These are phyloP conservation scores for Huntiella bhutanensis DNA, from an alignment of 2,329 filamentous ascomycete genomes.

Conservation along the genomic window DNA sequence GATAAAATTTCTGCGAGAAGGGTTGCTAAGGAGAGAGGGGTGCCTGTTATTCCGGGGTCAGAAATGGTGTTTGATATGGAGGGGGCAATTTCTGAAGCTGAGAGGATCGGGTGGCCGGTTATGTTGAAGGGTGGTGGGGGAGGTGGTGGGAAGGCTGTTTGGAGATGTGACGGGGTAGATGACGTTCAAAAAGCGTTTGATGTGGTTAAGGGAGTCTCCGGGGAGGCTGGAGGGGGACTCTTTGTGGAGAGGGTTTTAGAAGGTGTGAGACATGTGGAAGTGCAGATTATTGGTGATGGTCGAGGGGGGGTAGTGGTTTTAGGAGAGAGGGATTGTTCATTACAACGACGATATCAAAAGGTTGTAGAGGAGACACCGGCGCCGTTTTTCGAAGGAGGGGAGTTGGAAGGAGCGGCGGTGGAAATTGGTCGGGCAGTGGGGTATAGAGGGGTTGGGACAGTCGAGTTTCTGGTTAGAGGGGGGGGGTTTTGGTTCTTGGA, in stretches of 20 bases:
- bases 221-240: conserved; percentile 21
- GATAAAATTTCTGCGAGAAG: conserved; percentile 21
- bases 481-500: conserved; percentile 25
- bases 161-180: conserved; percentile 13
- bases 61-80: conserved; percentile 10
- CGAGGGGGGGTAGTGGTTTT: conserved; percentile 21
- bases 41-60: conserved; percentile 20
- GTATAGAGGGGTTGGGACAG: conserved; percentile 22
- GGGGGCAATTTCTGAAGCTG: conserved; percentile 15
- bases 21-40: conserved; percentile 17
- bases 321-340: conserved; percentile 30
- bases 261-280: conserved; percentile 27
- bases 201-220: conserved; percentile 15
- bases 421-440: conserved; percentile 17
- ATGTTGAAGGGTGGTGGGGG: conserved; percentile 26
- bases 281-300: conserved; percentile 30
- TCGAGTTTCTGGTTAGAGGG: conserved; percentile 22
- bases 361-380: conserved; percentile 26
- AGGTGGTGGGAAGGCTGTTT: conserved; percentile 25
- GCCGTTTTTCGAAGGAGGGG: conserved; percentile 17
- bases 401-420: conserved; percentile 18
- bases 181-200: conserved; percentile 12
- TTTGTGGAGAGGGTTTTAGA: conserved; percentile 26
- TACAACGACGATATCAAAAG: conserved; percentile 33
- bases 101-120: conserved; percentile 19